phyloP scores from a whole-genome alignment of 83 land plant genomes.

The Picea abies region DNA sequence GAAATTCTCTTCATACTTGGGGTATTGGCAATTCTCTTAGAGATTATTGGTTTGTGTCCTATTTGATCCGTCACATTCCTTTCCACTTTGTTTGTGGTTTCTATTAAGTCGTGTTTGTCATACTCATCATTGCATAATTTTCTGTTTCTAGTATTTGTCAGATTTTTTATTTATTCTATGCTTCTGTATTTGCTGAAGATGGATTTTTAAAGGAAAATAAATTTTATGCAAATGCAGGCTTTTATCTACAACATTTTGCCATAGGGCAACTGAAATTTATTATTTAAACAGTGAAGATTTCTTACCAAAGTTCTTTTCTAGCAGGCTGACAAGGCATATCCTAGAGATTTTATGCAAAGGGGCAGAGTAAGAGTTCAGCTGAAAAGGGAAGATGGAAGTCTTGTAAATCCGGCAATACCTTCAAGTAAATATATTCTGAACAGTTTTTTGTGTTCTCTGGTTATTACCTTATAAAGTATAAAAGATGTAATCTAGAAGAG shows the following conservation, averaged over 20 bases:
- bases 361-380: slow-evolving; percentile 85
- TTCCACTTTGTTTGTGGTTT: too few species aligned
- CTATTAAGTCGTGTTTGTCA: too few species aligned
- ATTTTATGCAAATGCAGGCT: neutral
- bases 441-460: slow-evolving; percentile 2
- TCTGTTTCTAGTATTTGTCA: too few species aligned
- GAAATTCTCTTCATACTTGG: neutral
- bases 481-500: neutral
- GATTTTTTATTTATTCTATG: too few species aligned
- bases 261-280: neutral
- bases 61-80: too few species aligned
- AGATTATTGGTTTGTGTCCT: neutral
- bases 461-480: neutral
- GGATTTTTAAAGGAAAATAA: neutral
- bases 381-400: slow-evolving; percentile 73
- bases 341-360: slow-evolving; percentile 88
- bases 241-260: neutral
- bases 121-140: too few species aligned
- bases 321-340: slow-evolving; percentile 90
- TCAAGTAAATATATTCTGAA: slow-evolving; percentile 54
- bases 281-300: neutral
- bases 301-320: neutral
- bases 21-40: neutral
- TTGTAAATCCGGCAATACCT: slow-evolving; percentile 66
- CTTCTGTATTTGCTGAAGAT: neutral